Percentiles rank a stretch among this genome's conserved stretches.
These are phyloP conservation scores for Durusdinium trenchii DNA, from an alignment of 73 alveolate species.

Conservation along the genomic window DNA sequence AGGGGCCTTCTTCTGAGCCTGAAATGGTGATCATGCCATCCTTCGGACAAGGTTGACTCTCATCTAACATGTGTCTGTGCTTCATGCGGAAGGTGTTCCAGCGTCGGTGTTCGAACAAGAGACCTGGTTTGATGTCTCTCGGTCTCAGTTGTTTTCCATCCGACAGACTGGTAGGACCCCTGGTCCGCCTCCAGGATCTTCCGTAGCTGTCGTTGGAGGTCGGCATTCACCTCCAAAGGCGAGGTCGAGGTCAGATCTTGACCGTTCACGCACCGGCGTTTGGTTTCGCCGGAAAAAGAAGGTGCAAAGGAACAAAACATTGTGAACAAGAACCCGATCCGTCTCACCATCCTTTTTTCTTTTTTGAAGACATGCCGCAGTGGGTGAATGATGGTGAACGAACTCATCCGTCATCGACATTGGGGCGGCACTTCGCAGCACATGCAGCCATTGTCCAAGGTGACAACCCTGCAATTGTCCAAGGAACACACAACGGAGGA, in stretches of 20 bases:
- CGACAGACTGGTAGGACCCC: background rate
- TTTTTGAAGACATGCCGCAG: background rate
- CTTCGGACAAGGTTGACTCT: too few relatives aligned
- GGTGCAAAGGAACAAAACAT: background rate
- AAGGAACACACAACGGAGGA: background rate
- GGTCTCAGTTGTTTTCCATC: background rate
- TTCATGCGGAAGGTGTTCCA: too few relatives aligned
- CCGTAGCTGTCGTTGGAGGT: conserved; percentile 66
- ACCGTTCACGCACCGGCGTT: too few relatives aligned
- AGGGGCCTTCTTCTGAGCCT: conserved; percentile 21
- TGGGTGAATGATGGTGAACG: background rate
- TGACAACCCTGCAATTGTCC: conserved; percentile 41
- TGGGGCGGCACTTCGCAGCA: conserved; percentile 86
- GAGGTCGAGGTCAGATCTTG: background rate
- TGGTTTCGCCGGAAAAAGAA: too few relatives aligned
- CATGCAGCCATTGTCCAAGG: conserved; percentile 95
- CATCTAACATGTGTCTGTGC: too few relatives aligned
- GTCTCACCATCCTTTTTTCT: background rate
- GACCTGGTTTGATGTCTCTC: too few relatives aligned
- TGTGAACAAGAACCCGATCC: background rate
- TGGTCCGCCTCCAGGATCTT: conserved; percentile 17
- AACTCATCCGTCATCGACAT: background rate
- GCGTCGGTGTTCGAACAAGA: too few relatives aligned
- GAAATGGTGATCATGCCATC: too few relatives aligned
- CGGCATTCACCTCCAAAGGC: conserved; percentile 57